A percentile compares a stretch with the other conserved stretches of the same genome.
Evolutionary conservation across 1,139 yeast genomes (phyloP).

Genomic region (Blastobotrys serpentis): DNA sequence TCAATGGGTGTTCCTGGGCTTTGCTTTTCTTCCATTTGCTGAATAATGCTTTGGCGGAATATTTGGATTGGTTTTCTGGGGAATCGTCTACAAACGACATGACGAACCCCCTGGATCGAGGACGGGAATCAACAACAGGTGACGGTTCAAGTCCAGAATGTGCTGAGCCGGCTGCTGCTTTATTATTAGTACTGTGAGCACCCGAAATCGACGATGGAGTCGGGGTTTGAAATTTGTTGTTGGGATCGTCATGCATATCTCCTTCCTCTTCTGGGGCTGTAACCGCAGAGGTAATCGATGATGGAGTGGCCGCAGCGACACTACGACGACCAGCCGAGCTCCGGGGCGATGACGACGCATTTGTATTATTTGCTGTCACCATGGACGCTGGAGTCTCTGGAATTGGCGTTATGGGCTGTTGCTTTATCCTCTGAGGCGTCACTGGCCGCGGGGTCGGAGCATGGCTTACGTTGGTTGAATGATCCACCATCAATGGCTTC

Average conservation of each 20-base stretch:
- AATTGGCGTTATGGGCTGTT: not conserved
- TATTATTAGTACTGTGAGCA: not conserved
- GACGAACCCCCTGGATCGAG: conserved; percentile 2
- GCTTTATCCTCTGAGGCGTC: conserved; percentile 4
- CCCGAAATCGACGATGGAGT: not conserved
- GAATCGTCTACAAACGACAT: conserved; percentile 15
- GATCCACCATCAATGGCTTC: conserved; percentile 7
- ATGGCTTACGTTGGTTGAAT: conserved; percentile 6
- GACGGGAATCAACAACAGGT: conserved; percentile 1
- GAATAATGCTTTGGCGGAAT: conserved; percentile 28
- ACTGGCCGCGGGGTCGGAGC: not conserved
- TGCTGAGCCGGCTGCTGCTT: too few species aligned
- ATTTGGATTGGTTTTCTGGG: conserved; percentile 21
- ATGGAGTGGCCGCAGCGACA: not conserved
- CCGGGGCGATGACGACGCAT: conserved; percentile 5
- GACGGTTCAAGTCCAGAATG: not conserved
- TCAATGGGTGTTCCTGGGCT: conserved; percentile 7
- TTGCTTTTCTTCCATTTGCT: conserved; percentile 19
- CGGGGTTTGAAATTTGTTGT: conserved; percentile 1
- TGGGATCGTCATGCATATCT: not conserved
- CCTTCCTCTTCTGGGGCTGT: conserved; percentile 7
- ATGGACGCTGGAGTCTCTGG: not conserved
- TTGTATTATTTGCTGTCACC: not conserved
- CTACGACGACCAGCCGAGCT: not conserved
- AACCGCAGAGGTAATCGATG: not conserved